A percentile compares a stretch with the other conserved stretches of the same genome.
phyloP scores from a whole-genome alignment of 306 rosid species.

The Prunus armeniaca region DNA sequence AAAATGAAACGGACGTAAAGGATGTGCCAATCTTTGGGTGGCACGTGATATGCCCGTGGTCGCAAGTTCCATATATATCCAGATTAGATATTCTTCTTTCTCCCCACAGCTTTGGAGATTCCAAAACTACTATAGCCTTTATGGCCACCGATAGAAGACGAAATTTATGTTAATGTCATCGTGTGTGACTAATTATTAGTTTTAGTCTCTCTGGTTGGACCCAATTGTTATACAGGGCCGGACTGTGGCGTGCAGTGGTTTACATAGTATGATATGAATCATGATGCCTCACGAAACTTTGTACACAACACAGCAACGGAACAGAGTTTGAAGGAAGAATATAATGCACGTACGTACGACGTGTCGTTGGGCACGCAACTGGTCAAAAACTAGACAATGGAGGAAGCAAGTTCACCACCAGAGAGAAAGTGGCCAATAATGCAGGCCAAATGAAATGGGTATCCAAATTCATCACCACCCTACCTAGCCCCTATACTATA shows the following conservation, averaged over 20 bases:
- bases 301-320: background rate
- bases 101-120: background rate
- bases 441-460: background rate
- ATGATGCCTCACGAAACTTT: background rate
- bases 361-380: background rate
- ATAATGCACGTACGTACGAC: background rate
- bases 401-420: background rate
- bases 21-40: constrained; percentile 3
- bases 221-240: too few species aligned
- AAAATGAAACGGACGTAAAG: background rate
- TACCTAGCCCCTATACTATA: too few species aligned
- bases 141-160: background rate
- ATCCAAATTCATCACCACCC: too few species aligned
- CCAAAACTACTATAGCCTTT: background rate
- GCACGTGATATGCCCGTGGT: constrained; percentile 15
- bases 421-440: too few species aligned
- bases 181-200: background rate
- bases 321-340: background rate
- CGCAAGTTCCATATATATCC: background rate
- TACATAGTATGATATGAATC: too few species aligned
- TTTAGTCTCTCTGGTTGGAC: too few species aligned
- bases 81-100: background rate
- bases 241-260: too few species aligned
- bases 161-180: background rate
- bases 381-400: background rate